Evolutionary conservation across 1,284 basidiomycete genomes (phyloP).

Genomic region (Dichomitus squalens): DNA sequence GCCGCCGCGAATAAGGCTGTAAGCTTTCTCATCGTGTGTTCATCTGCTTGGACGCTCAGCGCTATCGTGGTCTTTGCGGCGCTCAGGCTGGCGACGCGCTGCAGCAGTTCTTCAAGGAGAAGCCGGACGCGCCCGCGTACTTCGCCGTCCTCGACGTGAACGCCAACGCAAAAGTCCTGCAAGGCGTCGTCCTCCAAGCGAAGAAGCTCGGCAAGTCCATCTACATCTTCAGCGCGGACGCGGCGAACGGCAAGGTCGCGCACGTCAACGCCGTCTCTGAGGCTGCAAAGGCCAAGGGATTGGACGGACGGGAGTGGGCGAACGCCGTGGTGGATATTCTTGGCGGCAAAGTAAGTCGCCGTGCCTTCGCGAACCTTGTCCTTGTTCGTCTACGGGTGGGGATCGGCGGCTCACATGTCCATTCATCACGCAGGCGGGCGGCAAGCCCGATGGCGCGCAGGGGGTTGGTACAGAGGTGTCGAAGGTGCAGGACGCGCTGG

Average conservation of each 20-base stretch:
- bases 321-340: slow-evolving; percentile 74
- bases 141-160: slow-evolving; percentile 73
- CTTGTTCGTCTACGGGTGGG: slow-evolving; percentile 2
- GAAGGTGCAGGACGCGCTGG: slow-evolving; percentile 74
- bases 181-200: slow-evolving; percentile 73
- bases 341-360: slow-evolving; percentile 80
- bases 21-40: slow-evolving; percentile 22
- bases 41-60: not conserved
- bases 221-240: slow-evolving; percentile 87
- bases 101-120: slow-evolving; percentile 74
- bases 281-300: slow-evolving; percentile 58
- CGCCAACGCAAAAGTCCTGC: slow-evolving; percentile 84
- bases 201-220: slow-evolving; percentile 83
- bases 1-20: slow-evolving; percentile 82
- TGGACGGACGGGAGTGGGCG: slow-evolving; percentile 87
- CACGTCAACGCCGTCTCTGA: slow-evolving; percentile 88
- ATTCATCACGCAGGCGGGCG: slow-evolving; percentile 75
- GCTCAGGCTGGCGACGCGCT: slow-evolving; percentile 72
- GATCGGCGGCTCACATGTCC: not conserved
- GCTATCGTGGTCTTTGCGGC: not conserved
- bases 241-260: slow-evolving; percentile 73
- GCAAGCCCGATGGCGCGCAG: slow-evolving; percentile 88
- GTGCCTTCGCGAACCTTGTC: too few relatives aligned
- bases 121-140: slow-evolving; percentile 71
- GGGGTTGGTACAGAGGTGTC: slow-evolving; percentile 76